Evolutionary conservation across 805 yeast genomes (phyloP).

Genomic region (Candida arabinofermentans): DNA sequence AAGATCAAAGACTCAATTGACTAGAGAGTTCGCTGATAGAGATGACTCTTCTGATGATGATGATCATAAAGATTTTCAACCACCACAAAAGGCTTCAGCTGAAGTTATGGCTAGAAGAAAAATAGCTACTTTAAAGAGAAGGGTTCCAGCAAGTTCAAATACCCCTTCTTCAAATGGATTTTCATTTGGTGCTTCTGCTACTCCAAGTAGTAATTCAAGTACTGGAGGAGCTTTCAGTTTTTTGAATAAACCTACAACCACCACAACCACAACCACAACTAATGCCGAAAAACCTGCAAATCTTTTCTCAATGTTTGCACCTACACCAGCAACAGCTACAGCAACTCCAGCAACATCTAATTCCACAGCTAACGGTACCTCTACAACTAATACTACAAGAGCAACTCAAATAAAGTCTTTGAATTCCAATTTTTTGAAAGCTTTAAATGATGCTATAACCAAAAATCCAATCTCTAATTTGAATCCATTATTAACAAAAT

Average conservation of each 20-base stretch:
- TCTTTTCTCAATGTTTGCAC: background rate
- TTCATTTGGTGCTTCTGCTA: constrained; percentile 1
- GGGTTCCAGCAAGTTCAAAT: constrained; percentile 22
- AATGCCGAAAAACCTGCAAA: background rate
- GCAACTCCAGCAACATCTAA: background rate
- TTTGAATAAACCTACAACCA: constrained; percentile 1
- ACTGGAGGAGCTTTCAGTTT: constrained; percentile 13
- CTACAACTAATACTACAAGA: constrained; percentile 15
- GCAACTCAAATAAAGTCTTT: constrained; percentile 58
- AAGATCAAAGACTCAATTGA: constrained; percentile 61
- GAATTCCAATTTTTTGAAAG: constrained; percentile 53
- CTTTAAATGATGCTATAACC: constrained; percentile 39
- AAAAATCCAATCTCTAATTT: constrained; percentile 53
- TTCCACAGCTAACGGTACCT: background rate
- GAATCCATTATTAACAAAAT: constrained; percentile 52
- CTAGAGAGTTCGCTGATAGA: constrained; percentile 39
- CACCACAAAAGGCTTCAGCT: constrained; percentile 48
- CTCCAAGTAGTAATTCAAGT: background rate
- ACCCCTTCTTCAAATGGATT: constrained; percentile 13
- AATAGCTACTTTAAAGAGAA: constrained; percentile 56
- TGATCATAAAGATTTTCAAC: constrained; percentile 29
- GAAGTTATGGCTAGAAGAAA: constrained; percentile 64
- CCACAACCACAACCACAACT: background rate
- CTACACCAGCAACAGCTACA: constrained; percentile 2
- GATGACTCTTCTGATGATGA: constrained; percentile 32